Evolutionary conservation across 495 filamentous ascomycete species (phyloP), one percentile per base, ranked within the genome.

Genomic region (Xylaria palmicola): DNA sequence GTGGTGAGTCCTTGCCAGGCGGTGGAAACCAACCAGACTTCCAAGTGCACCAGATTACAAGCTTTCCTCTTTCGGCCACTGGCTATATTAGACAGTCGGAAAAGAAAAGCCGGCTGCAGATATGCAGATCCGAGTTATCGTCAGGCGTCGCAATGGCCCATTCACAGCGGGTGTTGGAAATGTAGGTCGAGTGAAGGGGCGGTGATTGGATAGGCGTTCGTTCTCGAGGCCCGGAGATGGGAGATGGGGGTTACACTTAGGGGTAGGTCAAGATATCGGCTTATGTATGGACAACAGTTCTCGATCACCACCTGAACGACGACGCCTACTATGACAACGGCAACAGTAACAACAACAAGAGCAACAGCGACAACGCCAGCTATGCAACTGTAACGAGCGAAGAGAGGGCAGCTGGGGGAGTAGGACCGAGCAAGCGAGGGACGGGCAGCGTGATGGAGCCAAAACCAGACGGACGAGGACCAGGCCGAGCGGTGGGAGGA

Each of bases 321-420:
- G 58, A 60, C 48, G 61, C 64, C 51, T 68, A 61, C 17, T 67
- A 53, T 62, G 62, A 63, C 51, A 41, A 61, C 62, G 60, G 57
- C 58, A 47, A 47, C 40, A 52, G 59, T 54, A 36, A 36, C 19
- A 30, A 48, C 48, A 64, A 68, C 60, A n/a, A n/a, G 32, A 6
- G 32, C 32, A 29, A 32, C 45, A 55, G 41, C 57, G 44, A 58
- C 44, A 59, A 59, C 47, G 45, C 54, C 62, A 53, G 56, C 59
- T 45, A 57, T 44, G 53, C 64, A 65, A 69, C 56, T 49, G 63
- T 62, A 72, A 72, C 69, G 67, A 72, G 61, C 69, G 67, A 54
- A 60, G 68, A 56, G 55, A 52, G 27, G 64, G 62, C 64, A 56
- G 61, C 62, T 56, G 58, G 59, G 53, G 58, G 57, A 67, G 17